phyloP scores from a whole-genome alignment of 345 rosid genomes.

The Moringa oleifera region DNA sequence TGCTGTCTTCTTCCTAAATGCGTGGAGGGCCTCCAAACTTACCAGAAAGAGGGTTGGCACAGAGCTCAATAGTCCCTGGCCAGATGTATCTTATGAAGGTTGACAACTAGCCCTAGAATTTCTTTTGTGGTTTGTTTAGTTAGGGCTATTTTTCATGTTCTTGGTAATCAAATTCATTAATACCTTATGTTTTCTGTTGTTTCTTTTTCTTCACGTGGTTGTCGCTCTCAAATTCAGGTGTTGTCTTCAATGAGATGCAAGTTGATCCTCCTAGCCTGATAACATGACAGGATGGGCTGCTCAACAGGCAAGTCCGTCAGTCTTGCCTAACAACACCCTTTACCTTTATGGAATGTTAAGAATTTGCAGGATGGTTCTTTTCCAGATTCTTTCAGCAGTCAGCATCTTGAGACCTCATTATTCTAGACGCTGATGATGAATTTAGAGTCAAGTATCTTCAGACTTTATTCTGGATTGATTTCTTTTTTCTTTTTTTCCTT shows the following conservation, averaged over 20 bases:
- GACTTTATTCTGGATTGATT: not conserved
- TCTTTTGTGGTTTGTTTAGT: not conserved
- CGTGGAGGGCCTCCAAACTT: constrained; percentile 76
- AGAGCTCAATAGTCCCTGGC: constrained; percentile 84
- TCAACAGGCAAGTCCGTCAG: constrained; percentile 70
- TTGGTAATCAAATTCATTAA: not conserved
- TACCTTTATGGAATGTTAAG: too few species aligned
- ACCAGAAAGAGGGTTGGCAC: constrained; percentile 99
- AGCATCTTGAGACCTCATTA: not conserved
- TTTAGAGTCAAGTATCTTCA: too few species aligned
- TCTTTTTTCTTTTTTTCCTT: not conserved
- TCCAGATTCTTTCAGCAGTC: too few species aligned
- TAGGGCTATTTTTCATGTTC: not conserved
- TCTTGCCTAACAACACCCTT: too few species aligned
- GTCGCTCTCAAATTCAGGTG: constrained; percentile 51
- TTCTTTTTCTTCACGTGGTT: not conserved
- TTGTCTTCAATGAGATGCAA: constrained; percentile 98
- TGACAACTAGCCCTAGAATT: not conserved
- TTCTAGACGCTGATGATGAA: not conserved
- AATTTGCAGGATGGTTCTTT: too few species aligned
- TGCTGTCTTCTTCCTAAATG: constrained; percentile 98
- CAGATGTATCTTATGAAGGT: constrained; percentile 93
- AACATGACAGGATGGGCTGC: constrained; percentile 72
- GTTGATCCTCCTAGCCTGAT: constrained; percentile 98
- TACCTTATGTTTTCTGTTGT: constrained; percentile 7